Base-by-base conservation (phyloP, 768 basidiomycete genomes). In the Candolleomyces efflorescens region DNA sequence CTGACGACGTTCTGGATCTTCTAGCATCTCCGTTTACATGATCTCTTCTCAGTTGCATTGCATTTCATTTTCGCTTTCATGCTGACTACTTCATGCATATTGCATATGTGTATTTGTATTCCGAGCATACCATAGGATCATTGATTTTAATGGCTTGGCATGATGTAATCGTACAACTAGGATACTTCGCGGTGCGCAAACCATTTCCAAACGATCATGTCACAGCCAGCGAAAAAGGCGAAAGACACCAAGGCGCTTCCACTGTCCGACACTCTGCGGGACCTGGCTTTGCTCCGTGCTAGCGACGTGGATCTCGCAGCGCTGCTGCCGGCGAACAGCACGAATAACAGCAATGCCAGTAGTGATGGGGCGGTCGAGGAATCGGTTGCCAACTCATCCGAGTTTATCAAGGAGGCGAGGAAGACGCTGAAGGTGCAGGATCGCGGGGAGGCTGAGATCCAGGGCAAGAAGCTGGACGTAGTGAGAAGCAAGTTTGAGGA, bases 261-360 rank as follows among this genome's bases (percentile, higher is more conserved):
- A 6, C 76, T 90, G 27, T 69, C 75, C 58, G 79, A 83, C 56
- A 84, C 83, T 6, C 76, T 91, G 38, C 85, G 80, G 12, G 90
- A 92, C 69, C 81, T 92, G 22, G 89, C 90, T 5, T 69, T 89
- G 32, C 72, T 92, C 18, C 82, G 86, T 26, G 82, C 82, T 24
- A 83, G 85, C 10, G 82, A 79, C 38, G 45, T 72, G 17, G 72
- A 77, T 60, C 56, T 77, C 54, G 69, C 55, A 59, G 72, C 50
- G 20, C 68, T 56, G 63, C 69, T 61, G 9, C 62, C 60, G 18
- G 20, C 38, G 5, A 41, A 55, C 23, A 27, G 37, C 6, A 49
- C 13, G 37, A 47, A 46, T 3, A n/a, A 3, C n/a, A 58, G 47
- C 23, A 22, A 43, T 12, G 44, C 38, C 22, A 43, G 37, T 38